phyloP scores from a whole-genome alignment of 1,139 yeast species.

The Wickerhamiella infanticola region DNA sequence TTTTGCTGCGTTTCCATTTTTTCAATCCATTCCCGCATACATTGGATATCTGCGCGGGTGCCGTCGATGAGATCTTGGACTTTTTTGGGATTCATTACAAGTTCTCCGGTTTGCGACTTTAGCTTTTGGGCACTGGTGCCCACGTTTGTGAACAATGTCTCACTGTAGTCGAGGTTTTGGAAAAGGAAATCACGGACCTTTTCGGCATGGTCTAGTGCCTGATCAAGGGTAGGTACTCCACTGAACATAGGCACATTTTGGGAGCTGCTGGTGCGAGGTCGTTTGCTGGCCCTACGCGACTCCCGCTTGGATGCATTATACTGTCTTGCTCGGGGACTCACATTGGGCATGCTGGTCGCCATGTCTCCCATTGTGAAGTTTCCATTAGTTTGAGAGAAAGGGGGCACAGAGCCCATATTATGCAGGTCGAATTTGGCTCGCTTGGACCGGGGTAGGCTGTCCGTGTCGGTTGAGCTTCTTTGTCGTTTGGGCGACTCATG shows the following conservation, averaged over 20 bases:
- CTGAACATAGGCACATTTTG: neutral
- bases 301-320: neutral
- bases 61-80: neutral
- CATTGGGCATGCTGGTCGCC: neutral
- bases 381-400: constrained; percentile 29
- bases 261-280: too few species aligned
- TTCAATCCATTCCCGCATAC: neutral
- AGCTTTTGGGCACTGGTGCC: neutral
- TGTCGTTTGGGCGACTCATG: neutral
- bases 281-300: too few species aligned
- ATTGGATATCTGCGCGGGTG: neutral
- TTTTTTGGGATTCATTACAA: neutral
- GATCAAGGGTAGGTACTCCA: neutral
- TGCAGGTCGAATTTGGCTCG: constrained; percentile 7
- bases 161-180: neutral
- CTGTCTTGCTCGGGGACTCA: neutral
- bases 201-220: neutral
- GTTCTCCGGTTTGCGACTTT: neutral
- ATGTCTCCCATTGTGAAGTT: constrained; percentile 18
- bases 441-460: neutral
- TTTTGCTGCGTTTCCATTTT: neutral
- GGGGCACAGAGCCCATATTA: constrained; percentile 21
- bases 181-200: neutral
- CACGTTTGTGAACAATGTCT: neutral
- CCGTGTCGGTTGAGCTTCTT: neutral